Conservation (phyloP, 805 yeast species). For the Pichia heedii region DNA sequence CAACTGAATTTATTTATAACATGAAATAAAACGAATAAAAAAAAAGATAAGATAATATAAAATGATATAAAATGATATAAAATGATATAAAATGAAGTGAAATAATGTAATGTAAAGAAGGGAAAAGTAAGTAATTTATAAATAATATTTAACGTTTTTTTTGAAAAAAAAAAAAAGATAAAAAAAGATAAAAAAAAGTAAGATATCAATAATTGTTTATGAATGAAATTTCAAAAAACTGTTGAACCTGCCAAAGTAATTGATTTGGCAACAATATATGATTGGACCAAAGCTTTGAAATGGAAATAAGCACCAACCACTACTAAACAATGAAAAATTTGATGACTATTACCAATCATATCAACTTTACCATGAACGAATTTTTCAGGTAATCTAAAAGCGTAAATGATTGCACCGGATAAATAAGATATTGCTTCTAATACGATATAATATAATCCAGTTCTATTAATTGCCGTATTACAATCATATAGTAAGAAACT, state of each 20-base stretch:
- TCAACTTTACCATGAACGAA: constrained; percentile 56
- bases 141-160: too few relatives aligned
- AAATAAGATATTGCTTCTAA: constrained; percentile 71
- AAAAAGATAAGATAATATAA: too few relatives aligned
- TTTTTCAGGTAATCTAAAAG: constrained; percentile 70
- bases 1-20: not conserved
- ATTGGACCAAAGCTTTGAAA: constrained; percentile 48
- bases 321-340: constrained; percentile 70
- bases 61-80: too few relatives aligned
- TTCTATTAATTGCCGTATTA: constrained; percentile 37
- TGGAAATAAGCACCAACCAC: constrained; percentile 73
- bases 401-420: constrained; percentile 72
- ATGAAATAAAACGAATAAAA: too few relatives aligned
- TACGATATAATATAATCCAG: constrained; percentile 53
- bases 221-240: too few relatives aligned
- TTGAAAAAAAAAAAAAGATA: too few relatives aligned
- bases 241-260: constrained; percentile 6
- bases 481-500: constrained; percentile 45
- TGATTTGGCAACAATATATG: constrained; percentile 43
- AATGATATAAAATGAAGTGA: too few relatives aligned
- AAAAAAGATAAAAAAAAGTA: too few relatives aligned
- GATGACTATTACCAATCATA: constrained; percentile 74
- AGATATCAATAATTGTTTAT: not conserved
- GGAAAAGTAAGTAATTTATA: too few relatives aligned
- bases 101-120: too few relatives aligned